Base-by-base conservation (phyloP, 73 alveolate species). In the Paramecium tetraurelia region DNA sequence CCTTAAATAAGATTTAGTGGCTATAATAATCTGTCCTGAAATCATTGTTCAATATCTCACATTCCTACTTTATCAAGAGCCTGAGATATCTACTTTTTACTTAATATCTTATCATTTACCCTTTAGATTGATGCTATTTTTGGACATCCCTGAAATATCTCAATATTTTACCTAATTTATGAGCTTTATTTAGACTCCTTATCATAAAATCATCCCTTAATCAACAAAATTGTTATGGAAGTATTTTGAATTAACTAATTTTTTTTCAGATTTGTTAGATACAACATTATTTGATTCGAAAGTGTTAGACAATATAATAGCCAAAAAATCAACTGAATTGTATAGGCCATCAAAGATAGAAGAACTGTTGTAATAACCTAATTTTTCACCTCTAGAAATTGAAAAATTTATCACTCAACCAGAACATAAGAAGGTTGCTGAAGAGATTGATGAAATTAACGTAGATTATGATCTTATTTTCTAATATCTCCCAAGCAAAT, bases 1-100 rank as follows among this genome's bases (percentile, higher is more conserved):
- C 20, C 57, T 80, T 9, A 80, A 80, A 46, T 41, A 40, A 31
- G 90, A 80, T 80, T 48, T 44, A 80, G 72, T 80, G 7, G 76
- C 90, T 21, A 80, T 80, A 22, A 80, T 63, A 9, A 40, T 80
- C 2, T 80, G 90, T 46, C 90, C 90, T 11, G 90, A 80, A 20
- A 41, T 80, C 7, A 18, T 80, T 43, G 33, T 80, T 2, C 29
- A 80, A 80, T 80, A 80, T 80, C 43, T 80, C 7, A 21, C 70
- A 44, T 80, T 80, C 50, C 50, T 80, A 22, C 90, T 80, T 43
- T 80, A 80, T 46, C 22, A 5, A 1, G 90, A 80, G 18, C 46
- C 76, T 8, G 41, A 80, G n/a, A 46, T 80, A 14, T 41, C 90
- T 24, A 63, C 57, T 18, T 80, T 31, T 22, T 80, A 38, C 22